Evolutionary conservation across 1,284 basidiomycete species (phyloP).

Genomic region (Ganoderma leucocontextum): DNA sequence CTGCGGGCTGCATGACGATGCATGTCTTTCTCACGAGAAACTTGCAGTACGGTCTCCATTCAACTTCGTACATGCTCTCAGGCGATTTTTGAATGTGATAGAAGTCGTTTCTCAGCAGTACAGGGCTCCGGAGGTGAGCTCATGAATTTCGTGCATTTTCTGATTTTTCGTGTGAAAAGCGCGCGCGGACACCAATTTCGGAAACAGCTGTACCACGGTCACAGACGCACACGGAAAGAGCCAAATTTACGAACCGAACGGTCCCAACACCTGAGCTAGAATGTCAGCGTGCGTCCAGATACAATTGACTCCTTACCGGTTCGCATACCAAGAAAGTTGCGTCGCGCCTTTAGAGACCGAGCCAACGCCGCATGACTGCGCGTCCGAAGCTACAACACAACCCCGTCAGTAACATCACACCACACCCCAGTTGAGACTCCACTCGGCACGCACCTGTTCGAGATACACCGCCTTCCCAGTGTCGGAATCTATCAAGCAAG

Average conservation of each 20-base stretch:
- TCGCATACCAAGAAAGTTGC: background rate
- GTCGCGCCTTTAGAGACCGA: background rate
- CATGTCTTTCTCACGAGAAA: no score
- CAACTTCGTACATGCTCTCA: no score
- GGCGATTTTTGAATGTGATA: no score
- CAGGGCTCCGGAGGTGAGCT: no score
- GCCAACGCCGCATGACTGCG: slow-evolving; percentile 1
- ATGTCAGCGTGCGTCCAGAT: background rate
- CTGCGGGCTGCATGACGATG: no score
- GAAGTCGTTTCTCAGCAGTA: no score
- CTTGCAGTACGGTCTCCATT: no score
- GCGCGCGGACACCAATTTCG: background rate
- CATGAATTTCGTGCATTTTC: no score
- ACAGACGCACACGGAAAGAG: background rate
- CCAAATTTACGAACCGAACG: background rate
- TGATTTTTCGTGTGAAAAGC: no score
- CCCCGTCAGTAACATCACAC: background rate
- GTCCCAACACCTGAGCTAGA: background rate
- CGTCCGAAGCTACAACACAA: background rate
- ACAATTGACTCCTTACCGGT: background rate
- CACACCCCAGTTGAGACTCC: background rate
- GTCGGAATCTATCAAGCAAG: slow-evolving; percentile 10
- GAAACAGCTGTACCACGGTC: background rate
- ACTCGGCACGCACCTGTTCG: background rate
- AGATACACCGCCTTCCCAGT: slow-evolving; percentile 3